phyloP scores from a whole-genome alignment of 225 moss, liverwort and hornwort species.

The Polytrichum formosum region DNA sequence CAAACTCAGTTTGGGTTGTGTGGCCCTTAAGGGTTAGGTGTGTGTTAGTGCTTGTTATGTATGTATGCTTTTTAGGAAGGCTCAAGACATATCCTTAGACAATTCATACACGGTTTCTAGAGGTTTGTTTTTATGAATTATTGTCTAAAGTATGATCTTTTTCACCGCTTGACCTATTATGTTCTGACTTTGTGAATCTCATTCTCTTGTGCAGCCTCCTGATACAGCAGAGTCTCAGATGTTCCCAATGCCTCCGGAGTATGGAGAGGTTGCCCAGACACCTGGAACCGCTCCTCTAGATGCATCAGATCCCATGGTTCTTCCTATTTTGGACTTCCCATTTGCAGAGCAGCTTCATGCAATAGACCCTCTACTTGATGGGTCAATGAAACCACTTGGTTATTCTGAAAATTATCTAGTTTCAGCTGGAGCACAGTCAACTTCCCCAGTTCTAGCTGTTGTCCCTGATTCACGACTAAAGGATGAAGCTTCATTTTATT shows the following conservation, averaged over 20 bases:
- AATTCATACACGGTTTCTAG: too few relatives aligned
- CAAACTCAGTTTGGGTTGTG: too few relatives aligned
- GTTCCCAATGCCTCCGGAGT: constrained; percentile 64
- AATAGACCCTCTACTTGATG: constrained; percentile 53
- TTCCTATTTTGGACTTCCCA: constrained; percentile 89
- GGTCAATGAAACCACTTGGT: constrained; percentile 32
- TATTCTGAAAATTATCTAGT: constrained; percentile 38
- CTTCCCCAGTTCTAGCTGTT: constrained; percentile 38
- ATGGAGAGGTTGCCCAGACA: constrained; percentile 83
- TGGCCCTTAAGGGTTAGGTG: too few relatives aligned
- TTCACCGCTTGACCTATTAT: too few relatives aligned
- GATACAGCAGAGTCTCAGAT: constrained; percentile 98
- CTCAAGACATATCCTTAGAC: too few relatives aligned
- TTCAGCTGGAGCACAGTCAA: constrained; percentile 27
- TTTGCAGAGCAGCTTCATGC: constrained; percentile 47
- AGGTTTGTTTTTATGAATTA: too few relatives aligned
- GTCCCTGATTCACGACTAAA: constrained; percentile 60
- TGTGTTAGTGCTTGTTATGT: too few relatives aligned
- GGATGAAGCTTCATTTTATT: constrained; percentile 83
- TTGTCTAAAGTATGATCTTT: too few relatives aligned
- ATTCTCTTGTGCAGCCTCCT: constrained; percentile 65
- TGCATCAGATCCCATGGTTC: constrained; percentile 82
- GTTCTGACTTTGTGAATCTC: neutral
- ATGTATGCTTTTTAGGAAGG: too few relatives aligned
- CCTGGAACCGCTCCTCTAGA: constrained; percentile 89